Evolutionary conservation across 1,284 basidiomycete species (phyloP).

Genomic region (Cryptococcus deneoformans): DNA sequence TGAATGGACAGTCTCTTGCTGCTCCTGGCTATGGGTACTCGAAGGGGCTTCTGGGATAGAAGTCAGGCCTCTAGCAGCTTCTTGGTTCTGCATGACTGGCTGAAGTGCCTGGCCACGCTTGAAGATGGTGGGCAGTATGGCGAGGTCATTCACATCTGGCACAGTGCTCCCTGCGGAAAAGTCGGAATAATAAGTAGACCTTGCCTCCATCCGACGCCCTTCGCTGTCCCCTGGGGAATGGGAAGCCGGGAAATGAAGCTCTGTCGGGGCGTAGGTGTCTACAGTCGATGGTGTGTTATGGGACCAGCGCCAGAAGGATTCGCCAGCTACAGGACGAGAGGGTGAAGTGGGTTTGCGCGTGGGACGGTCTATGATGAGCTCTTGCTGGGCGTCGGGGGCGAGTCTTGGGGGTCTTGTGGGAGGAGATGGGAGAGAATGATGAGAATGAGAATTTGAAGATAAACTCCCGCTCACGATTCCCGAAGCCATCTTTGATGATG

Average conservation of each 20-base stretch:
- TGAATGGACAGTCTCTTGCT: background rate
- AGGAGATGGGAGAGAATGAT: background rate
- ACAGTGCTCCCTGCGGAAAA: conserved; percentile 14
- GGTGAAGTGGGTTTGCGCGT: background rate
- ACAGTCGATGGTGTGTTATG: background rate
- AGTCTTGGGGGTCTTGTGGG: background rate
- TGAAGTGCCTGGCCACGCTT: background rate
- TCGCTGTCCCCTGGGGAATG: background rate
- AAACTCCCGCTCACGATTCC: background rate
- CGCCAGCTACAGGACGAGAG: background rate
- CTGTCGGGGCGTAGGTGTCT: background rate
- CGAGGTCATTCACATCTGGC: conserved; percentile 10
- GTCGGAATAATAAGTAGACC: conserved; percentile 15
- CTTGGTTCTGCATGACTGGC: background rate
- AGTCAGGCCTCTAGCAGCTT: background rate
- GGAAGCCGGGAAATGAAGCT: conserved; percentile 1
- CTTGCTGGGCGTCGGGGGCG: background rate
- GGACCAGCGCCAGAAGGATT: conserved; percentile 14
- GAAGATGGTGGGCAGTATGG: conserved; percentile 8
- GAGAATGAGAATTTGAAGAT: background rate
- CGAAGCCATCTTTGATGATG: too few relatives aligned
- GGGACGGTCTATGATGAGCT: background rate
- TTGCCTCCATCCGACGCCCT: background rate
- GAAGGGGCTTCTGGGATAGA: conserved; percentile 8
- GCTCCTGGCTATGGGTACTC: background rate